Percentiles rank a stretch among this genome's conserved stretches.
Evolutionary conservation across 306 rosid species (phyloP).

Genomic region (Hippophae gyantsensis): DNA sequence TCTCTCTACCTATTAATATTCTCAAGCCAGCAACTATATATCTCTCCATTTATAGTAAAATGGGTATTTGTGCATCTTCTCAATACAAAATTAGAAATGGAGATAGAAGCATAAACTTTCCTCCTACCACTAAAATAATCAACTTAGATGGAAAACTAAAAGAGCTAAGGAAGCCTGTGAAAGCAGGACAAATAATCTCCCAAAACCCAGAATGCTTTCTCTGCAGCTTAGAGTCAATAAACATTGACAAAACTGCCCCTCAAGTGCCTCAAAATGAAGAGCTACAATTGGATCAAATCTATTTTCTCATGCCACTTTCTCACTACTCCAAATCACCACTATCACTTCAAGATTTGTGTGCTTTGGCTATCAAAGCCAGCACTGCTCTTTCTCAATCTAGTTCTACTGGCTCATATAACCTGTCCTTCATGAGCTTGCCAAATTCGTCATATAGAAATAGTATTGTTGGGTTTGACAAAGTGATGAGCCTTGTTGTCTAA

Average conservation of each 20-base stretch:
- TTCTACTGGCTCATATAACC: no score
- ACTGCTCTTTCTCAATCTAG: constrained; percentile 17
- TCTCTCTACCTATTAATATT: no score
- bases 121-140: constrained; percentile 22
- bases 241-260: constrained; percentile 36
- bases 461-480: no score
- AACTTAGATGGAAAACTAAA: constrained; percentile 25
- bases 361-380: constrained; percentile 52
- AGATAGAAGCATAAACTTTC: not conserved
- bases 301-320: constrained; percentile 54
- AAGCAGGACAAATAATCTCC: constrained; percentile 25
- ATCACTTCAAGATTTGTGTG: constrained; percentile 41
- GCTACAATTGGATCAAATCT: constrained; percentile 46
- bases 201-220: constrained; percentile 35
- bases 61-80: constrained; percentile 15
- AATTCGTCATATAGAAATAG: no score
- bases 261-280: constrained; percentile 31
- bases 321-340: constrained; percentile 22
- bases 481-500: no score
- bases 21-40: not conserved
- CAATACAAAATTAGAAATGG: not conserved
- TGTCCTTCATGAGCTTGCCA: no score
- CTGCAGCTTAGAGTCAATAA: constrained; percentile 48
- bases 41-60: constrained; percentile 6
- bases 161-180: constrained; percentile 28